phyloP scores from a whole-genome alignment of 257 asterid species.

The Nicotiana sylvestris region DNA sequence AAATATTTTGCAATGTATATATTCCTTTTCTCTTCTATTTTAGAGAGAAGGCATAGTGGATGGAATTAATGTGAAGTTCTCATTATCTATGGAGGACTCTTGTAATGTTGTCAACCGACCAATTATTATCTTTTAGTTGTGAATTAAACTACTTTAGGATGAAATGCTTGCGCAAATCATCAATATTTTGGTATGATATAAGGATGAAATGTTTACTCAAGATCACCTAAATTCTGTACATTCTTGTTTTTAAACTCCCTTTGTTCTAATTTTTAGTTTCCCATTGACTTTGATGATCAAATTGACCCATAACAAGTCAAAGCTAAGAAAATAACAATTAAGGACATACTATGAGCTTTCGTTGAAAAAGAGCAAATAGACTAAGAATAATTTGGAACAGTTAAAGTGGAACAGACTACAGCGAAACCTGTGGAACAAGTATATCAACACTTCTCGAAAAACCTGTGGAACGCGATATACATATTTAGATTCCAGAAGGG shows the following conservation, averaged over 20 bases:
- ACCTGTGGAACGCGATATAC: no score
- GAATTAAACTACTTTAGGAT: background rate
- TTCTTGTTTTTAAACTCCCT: background rate
- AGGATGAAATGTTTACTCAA: no score
- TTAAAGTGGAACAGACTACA: no score
- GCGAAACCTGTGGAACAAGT: no score
- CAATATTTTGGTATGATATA: no score
- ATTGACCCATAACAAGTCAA: background rate
- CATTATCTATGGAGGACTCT: background rate
- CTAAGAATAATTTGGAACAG: background rate
- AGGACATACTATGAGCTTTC: background rate
- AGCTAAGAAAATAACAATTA: background rate
- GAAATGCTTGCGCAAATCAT: no score
- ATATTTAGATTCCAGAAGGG: no score
- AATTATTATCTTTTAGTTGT: background rate
- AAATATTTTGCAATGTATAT: background rate
- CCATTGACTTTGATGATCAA: background rate
- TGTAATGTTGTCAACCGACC: background rate
- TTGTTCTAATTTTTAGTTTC: background rate
- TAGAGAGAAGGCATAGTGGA: background rate
- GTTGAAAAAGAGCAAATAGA: background rate
- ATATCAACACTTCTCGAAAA: no score
- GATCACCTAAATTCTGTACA: no score
- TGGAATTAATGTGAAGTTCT: background rate
- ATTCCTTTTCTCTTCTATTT: background rate